Conservation (phyloP, 768 basidiomycete species). For the Xerocomus spinulosus region DNA sequence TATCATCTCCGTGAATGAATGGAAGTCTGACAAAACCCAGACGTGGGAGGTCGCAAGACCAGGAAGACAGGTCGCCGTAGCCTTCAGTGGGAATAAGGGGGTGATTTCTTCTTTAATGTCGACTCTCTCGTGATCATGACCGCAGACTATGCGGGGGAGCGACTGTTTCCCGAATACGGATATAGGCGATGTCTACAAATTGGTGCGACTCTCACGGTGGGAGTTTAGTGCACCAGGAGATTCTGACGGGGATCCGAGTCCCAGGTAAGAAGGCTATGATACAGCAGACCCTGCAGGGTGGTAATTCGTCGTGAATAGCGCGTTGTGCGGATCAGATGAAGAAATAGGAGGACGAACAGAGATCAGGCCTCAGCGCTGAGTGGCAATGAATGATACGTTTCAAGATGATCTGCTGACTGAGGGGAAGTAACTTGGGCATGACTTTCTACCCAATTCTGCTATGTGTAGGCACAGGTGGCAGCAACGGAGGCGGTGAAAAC, state of each 20-base stretch:
- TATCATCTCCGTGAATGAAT: constrained; percentile 25
- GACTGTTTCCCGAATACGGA: neutral
- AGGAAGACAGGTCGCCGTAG: constrained; percentile 3
- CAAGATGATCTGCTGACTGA: neutral
- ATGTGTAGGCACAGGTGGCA: neutral
- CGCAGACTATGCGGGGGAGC: constrained; percentile 15
- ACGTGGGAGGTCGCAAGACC: constrained; percentile 1
- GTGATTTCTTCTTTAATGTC: constrained; percentile 13
- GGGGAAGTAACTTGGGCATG: neutral
- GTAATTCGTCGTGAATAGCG: constrained; percentile 5
- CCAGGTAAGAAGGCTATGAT: neutral
- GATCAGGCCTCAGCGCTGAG: constrained; percentile 5
- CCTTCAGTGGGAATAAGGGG: constrained; percentile 20
- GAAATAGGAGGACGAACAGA: constrained; percentile 13
- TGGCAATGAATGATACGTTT: neutral
- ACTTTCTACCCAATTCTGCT: neutral
- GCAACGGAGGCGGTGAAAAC: neutral
- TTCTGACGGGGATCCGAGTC: neutral
- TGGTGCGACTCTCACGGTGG: neutral
- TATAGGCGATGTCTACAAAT: neutral
- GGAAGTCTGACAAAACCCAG: neutral
- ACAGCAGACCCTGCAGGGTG: constrained; percentile 4
- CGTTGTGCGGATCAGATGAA: constrained; percentile 16
- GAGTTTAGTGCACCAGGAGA: neutral
- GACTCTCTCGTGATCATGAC: constrained; percentile 12